Evolutionary conservation across 495 filamentous ascomycete genomes (phyloP), one percentile per base, ranked within the genome.

Genomic region (Neurospora cerealis): DNA sequence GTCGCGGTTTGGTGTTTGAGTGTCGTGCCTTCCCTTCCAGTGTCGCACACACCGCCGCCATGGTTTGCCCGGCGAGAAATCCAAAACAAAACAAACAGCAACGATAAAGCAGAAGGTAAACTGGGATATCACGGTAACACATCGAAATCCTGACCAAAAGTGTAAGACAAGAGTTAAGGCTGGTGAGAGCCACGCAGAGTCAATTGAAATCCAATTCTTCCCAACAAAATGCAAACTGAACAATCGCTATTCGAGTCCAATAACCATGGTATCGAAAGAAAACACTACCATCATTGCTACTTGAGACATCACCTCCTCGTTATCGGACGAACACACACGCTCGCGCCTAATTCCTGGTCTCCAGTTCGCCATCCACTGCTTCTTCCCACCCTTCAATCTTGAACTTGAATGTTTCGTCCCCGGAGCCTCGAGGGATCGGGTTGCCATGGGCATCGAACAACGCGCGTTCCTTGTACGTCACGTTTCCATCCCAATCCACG

Each of bases 381-480:
- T 73, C 74, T 10, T 82, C 75, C 83, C 83, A 86, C 5, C 78
- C 84, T 19, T 91, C 85, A 62, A 93, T 88, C 48, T 87, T 83
- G 77, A 92, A 93, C 41, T 86, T 86, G 78, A 90, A 91, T 8
- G 80, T 84, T 77, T 86, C 80, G 66, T 96, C 92, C 11, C 89
- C 90, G 71, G 88, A 75, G 4, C 88, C 89, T 36, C 85, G 81
- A 21, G 86, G 83, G 60, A 94, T 83, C 9, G 88, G 84, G 42
- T 88, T 87, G 5, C 87, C 92, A 40, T 91, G 78, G 6, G 84
- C 81, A 80, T 95, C 93, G 81, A 88, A 96, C 48, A 98, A 84
- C 34, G 93, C 92, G 71, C 96, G 88, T 82, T 99, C 96, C 73
- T 91, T 87, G 78, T 93, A 98, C 15, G 89, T 90, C 54, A 96